These are phyloP conservation scores for Baeospora myosura DNA, from an alignment of 1,284 basidiomycete genomes.

Conservation along the genomic window DNA sequence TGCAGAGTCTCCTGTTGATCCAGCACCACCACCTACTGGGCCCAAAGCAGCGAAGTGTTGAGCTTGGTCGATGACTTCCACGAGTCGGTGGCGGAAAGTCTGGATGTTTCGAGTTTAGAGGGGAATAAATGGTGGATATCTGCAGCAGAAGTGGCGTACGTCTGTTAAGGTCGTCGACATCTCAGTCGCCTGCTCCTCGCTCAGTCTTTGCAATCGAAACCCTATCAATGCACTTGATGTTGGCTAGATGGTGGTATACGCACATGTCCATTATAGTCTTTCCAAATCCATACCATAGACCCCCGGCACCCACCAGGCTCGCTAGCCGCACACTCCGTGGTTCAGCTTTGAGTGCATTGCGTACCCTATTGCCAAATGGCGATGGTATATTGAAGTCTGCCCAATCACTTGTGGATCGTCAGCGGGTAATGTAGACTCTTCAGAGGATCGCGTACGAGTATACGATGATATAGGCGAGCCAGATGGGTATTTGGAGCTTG, in stretches of 20 bases:
- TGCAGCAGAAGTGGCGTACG: conserved; percentile 20
- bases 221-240: background rate
- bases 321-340: conserved; percentile 74
- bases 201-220: conserved; percentile 40
- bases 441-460: conserved; percentile 50
- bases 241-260: conserved; percentile 19
- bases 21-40: conserved; percentile 44
- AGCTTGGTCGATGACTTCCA: conserved; percentile 82
- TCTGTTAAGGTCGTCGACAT: conserved; percentile 67
- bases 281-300: conserved; percentile 87
- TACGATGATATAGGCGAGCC: conserved; percentile 79
- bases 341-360: conserved; percentile 81
- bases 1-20: conserved; percentile 47
- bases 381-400: conserved; percentile 78
- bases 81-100: conserved; percentile 75
- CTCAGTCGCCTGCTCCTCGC: conserved; percentile 61
- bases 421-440: background rate
- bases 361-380: conserved; percentile 68
- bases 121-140: conserved; percentile 5
- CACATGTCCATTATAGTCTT: conserved; percentile 76
- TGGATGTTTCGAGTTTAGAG: conserved; percentile 24
- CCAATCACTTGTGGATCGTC: conserved; percentile 53
- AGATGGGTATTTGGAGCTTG: conserved; percentile 77
- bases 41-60: conserved; percentile 80
- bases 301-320: conserved; percentile 77